Percentiles rank a stretch among this genome's conserved stretches.
These are phyloP conservation scores for Pyrus betulifolia DNA, from an alignment of 306 rosid species.

Conservation along the genomic window DNA sequence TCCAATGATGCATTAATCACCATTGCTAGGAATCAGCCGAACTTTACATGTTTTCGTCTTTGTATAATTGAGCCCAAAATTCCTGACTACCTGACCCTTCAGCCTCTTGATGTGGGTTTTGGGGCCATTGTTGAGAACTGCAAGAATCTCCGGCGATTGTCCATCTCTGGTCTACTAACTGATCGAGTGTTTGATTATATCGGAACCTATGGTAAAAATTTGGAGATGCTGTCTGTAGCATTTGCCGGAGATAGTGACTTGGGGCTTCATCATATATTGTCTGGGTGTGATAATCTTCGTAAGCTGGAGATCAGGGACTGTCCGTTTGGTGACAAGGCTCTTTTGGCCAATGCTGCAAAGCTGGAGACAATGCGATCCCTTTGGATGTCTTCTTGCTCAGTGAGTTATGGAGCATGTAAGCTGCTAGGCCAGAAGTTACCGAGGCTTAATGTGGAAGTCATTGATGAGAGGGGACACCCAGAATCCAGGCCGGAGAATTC, in stretches of 20 bases:
- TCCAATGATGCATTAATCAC: conserved; percentile 67
- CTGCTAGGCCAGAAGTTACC: conserved; percentile 83
- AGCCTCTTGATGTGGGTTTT: conserved; percentile 78
- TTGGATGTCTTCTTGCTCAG: conserved; percentile 99
- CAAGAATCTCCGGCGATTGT: conserved; percentile 78
- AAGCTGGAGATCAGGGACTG: conserved; percentile 98
- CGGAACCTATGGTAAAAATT: conserved; percentile 70
- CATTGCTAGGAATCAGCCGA: conserved; percentile 79
- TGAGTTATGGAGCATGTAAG: conserved; percentile 93
- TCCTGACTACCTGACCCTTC: conserved; percentile 64
- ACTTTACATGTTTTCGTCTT: conserved; percentile 79
- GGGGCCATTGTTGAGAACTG: conserved; percentile 98
- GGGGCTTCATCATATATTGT: conserved; percentile 84
- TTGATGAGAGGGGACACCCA: conserved; percentile 90
- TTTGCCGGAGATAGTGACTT: conserved; percentile 92
- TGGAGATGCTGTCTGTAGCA: conserved; percentile 95
- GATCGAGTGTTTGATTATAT: conserved; percentile 77
- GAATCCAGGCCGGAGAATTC: conserved; percentile 60
- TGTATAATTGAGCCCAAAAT: conserved; percentile 81
- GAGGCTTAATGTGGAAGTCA: conserved; percentile 86
- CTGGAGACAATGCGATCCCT: conserved; percentile 99
- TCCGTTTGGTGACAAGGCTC: conserved; percentile 97
- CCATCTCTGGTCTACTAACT: conserved; percentile 81
- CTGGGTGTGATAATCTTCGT: conserved; percentile 92
- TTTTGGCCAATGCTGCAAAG: conserved; percentile 96